Evolutionary conservation across 1,284 basidiomycete genomes (phyloP), one percentile per base, ranked within the genome.

Genomic region (Macrocystidia cucumis): DNA sequence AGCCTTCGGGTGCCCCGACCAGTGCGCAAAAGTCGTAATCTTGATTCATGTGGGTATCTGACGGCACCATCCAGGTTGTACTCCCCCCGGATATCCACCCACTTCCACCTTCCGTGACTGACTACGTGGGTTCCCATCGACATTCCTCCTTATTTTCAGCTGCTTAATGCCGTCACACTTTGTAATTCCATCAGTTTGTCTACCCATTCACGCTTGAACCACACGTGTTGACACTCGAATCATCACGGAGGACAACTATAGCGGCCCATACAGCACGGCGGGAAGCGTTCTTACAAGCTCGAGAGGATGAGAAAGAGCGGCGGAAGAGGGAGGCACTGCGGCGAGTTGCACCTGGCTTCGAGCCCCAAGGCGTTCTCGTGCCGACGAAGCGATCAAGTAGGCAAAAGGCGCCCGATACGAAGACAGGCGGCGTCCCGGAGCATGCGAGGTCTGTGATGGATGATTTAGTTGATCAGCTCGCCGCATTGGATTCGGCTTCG

Each of bases 141-240:
- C 12, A 29, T 34, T 22, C 20, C 5, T 19, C n/a, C 13, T 21
- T 22, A 26, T 26, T 28, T n/a, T 5, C 5, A 23, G n/a, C 21
- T 22, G 13, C 14, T 25, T 14, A 23, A 14, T 36, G 16, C n/a
- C n/a, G n/a, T n/a, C n/a, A 29, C 30, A 25, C 8, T 5, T 17
- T 6, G 17, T 36, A 7, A 34, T 4, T 24, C 23, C 17, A 13
- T n/a, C 51, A 96, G 91, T 95, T 95, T 49, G 91, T 87, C 23
- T 95, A 96, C 51, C 91, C 91, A 2, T 93, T 89, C 64, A 86
- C 89, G 0, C 72, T 96, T 35, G 91, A 96, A 51, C 74, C 81
- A 0, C 91, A 93, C 51, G 69, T 91, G 44, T 55, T 92, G 37
- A 72, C 78, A 1, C 58, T 88, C 33, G 78, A 83, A 52, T 71